phyloP scores from a whole-genome alignment of 2,329 filamentous ascomycete genomes.

The Ascochyta viciae-villosae region DNA sequence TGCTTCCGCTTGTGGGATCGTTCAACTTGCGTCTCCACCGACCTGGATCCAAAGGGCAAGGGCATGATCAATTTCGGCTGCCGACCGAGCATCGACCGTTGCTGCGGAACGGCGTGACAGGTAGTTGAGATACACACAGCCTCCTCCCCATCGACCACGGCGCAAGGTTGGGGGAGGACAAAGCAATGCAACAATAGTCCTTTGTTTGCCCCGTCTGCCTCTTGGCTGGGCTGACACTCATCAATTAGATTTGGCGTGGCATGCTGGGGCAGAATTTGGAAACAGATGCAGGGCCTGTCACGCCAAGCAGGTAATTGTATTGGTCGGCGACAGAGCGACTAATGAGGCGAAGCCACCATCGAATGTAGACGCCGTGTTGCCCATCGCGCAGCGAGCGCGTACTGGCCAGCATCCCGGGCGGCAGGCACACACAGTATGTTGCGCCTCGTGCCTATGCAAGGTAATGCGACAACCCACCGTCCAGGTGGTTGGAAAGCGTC shows the following conservation, averaged over 20 bases:
- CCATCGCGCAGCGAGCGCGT: constrained; percentile 17
- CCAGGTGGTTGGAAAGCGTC: constrained; percentile 12
- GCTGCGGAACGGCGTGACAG: constrained; percentile 18
- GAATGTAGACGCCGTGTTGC: constrained; percentile 19
- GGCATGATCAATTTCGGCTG: constrained; percentile 9
- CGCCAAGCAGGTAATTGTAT: constrained; percentile 17
- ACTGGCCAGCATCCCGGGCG: constrained; percentile 9
- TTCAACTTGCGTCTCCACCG: constrained; percentile 29
- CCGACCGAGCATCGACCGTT: constrained; percentile 4
- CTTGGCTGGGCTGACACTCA: constrained; percentile 7
- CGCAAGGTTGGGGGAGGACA: constrained; percentile 5
- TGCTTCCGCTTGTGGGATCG: constrained; percentile 26
- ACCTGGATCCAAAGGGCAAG: constrained; percentile 18
- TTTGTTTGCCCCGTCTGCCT: constrained; percentile 9
- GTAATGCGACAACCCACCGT: constrained; percentile 4
- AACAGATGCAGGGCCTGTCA: constrained; percentile 14
- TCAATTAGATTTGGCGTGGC: constrained; percentile 7
- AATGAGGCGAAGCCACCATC: constrained; percentile 24
- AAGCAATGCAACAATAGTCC: constrained; percentile 15
- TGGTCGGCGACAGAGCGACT: constrained; percentile 9
- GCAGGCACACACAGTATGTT: constrained; percentile 12
- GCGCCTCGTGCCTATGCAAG: constrained; percentile 21
- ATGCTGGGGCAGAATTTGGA: background rate
- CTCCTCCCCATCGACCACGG: background rate
- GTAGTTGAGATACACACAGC: constrained; percentile 5